A percentile compares a stretch with the other conserved stretches of the same genome.
phyloP scores from a whole-genome alignment of 352 stramenopile species.

The Globisporangium polare region DNA sequence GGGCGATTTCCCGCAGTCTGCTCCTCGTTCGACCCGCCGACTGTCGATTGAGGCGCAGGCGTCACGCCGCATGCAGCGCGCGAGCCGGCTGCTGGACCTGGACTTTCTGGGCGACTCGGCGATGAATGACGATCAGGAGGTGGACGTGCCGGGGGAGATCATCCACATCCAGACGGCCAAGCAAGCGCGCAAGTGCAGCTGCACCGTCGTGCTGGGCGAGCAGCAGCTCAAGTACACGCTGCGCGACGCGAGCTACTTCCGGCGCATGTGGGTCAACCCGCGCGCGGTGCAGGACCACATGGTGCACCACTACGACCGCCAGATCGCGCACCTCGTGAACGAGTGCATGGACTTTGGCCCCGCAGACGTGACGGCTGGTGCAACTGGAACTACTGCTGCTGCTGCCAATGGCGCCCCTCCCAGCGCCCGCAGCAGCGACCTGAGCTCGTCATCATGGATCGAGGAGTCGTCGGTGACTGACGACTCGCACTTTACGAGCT shows the following conservation, averaged over 20 bases:
- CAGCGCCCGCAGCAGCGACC: constrained; percentile 21
- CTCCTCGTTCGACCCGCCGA: neutral
- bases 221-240: constrained; percentile 71
- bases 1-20: neutral
- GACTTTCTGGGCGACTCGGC: constrained; percentile 31
- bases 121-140: constrained; percentile 44
- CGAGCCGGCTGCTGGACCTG: constrained; percentile 21
- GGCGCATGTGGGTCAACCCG: constrained; percentile 58
- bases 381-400: neutral
- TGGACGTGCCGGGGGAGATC: constrained; percentile 70
- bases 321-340: constrained; percentile 51
- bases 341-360: constrained; percentile 48
- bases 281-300: constrained; percentile 70
- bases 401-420: neutral
- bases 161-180: constrained; percentile 63
- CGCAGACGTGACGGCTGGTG: neutral
- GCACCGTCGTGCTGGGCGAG: constrained; percentile 58
- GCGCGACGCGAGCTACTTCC: constrained; percentile 63
- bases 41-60: neutral
- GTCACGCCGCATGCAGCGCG: neutral
- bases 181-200: constrained; percentile 52
- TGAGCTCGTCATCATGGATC: constrained; percentile 23
- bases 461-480: constrained; percentile 17
- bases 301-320: constrained; percentile 81
- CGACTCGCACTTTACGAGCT: constrained; percentile 16